Base-by-base conservation (phyloP, 1,284 basidiomycete species). In the Malassezia sympodialis region DNA sequence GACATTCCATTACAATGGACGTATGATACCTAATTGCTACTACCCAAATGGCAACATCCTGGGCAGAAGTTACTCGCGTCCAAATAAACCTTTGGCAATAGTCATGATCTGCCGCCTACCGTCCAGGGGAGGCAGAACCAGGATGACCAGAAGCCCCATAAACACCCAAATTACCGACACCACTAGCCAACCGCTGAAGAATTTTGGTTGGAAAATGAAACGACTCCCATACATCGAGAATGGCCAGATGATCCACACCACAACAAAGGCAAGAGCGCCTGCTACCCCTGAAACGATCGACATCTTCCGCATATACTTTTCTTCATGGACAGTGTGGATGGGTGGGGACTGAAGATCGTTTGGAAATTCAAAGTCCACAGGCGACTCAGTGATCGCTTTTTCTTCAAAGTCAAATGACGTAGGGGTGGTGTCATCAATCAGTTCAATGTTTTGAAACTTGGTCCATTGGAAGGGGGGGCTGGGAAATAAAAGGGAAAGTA, bases 181-280 rank as follows among this genome's bases (percentile, higher is more conserved):
- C 3, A 65, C 56, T 10, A 69, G 57, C 71, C 71, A 73, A 19
- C 71, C 71, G 10, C 56, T 49, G 49, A 73, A 72, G 57, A 73
- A 75, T n/a, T 42, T 49, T 26, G 53, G 51, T 8, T 58, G 56
- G 51, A 75, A 75, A 15, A 37, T 35, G 46, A 72, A 64, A 61
- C 72, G 73, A 52, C 65, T 61, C 8, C 71, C 59, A 54, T 72
- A 75, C 39, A 75, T 63, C 8, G 59, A 59, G 34, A 73, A 67
- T 2, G 72, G 72, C 65, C 65, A 72, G 34, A 75, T 65, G 55
- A 74, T 62, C 53, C 69, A 67, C 48, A 73, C 61, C 14, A 69
- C 64, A 10, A 69, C 54, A 45, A 68, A 68, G 34, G 66, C 52
- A 8, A 59, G 51, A 6, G 56, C 53, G 2, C 59, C 49, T 7